Conservation (phyloP, 345 rosid genomes). For the Geranium rotundifolium region DNA sequence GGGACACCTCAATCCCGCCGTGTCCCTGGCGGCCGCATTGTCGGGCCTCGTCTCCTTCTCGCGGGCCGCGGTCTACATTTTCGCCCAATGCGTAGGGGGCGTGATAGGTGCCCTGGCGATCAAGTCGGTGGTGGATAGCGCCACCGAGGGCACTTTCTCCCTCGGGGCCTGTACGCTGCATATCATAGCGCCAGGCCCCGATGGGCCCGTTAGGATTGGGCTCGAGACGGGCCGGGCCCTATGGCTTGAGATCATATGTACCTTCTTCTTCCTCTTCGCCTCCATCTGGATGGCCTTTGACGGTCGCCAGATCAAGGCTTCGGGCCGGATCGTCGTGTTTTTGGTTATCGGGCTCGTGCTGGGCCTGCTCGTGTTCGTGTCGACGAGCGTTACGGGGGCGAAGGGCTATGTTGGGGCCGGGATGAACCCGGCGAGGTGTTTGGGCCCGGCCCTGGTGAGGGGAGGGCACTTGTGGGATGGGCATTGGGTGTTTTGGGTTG, state of each 20-base stretch:
- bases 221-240: constrained; percentile 13
- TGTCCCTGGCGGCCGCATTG: constrained; percentile 26
- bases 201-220: constrained; percentile 7
- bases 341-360: constrained; percentile 18
- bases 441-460: constrained; percentile 33
- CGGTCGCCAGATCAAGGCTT: constrained; percentile 21
- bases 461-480: constrained; percentile 39
- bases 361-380: constrained; percentile 23
- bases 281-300: constrained; percentile 37
- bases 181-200: constrained; percentile 7
- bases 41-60: constrained; percentile 24
- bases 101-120: constrained; percentile 16
- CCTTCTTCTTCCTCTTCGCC: constrained; percentile 29
- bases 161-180: constrained; percentile 42
- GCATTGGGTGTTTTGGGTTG: constrained; percentile 43
- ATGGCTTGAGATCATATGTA: constrained; percentile 29
- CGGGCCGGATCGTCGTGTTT: constrained; percentile 23
- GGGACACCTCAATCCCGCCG: constrained; percentile 37
- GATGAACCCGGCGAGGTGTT: constrained; percentile 39
- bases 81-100: constrained; percentile 40
- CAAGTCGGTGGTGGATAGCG: constrained; percentile 19
- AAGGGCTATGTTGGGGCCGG: constrained; percentile 31
- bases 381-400: constrained; percentile 22
- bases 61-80: constrained; percentile 27
- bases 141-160: constrained; percentile 17